Conservation (phyloP, 139 green algal species). For the Axilococcus clingmanii region DNA sequence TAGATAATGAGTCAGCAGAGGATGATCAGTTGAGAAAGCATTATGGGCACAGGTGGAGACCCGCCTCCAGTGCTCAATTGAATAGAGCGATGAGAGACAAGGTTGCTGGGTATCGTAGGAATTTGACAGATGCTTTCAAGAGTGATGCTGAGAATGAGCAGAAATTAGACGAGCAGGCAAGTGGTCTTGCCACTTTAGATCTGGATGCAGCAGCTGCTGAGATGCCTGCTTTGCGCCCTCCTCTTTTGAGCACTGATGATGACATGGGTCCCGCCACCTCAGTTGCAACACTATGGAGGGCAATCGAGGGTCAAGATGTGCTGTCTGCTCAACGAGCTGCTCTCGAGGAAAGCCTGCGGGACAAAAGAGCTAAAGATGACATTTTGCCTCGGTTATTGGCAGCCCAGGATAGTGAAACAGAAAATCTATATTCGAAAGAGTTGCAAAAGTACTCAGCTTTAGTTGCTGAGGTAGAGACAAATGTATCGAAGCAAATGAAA, state of each 20-base stretch:
- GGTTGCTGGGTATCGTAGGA: slow-evolving; percentile 44
- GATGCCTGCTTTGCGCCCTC: slow-evolving; percentile 61
- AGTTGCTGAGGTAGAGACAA: slow-evolving; percentile 36
- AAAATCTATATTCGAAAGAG: slow-evolving; percentile 59
- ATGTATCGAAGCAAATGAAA: slow-evolving; percentile 43
- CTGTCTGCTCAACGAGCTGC: slow-evolving; percentile 45
- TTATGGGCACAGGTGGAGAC: slow-evolving; percentile 50
- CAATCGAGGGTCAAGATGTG: slow-evolving; percentile 46
- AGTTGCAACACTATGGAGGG: slow-evolving; percentile 49
- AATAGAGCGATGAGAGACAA: slow-evolving; percentile 58
- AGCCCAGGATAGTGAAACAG: slow-evolving; percentile 26
- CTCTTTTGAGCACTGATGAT: slow-evolving; percentile 36
- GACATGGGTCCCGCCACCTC: slow-evolving; percentile 56
- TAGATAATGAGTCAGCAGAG: slow-evolving; percentile 47
- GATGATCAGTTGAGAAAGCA: slow-evolving; percentile 35
- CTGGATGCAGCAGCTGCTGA: slow-evolving; percentile 39
- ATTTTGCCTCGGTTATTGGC: slow-evolving; percentile 82
- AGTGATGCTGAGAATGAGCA: slow-evolving; percentile 47
- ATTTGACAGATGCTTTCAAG: slow-evolving; percentile 58
- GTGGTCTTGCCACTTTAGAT: slow-evolving; percentile 35
- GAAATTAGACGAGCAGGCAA: slow-evolving; percentile 35
- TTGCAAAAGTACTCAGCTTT: slow-evolving; percentile 80
- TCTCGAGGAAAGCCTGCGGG: slow-evolving; percentile 81
- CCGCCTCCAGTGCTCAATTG: slow-evolving; percentile 39
- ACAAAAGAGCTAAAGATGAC: slow-evolving; percentile 80